Evolutionary conservation across 2,329 filamentous ascomycete genomes (phyloP).

Genomic region (Orbilia oligospora): DNA sequence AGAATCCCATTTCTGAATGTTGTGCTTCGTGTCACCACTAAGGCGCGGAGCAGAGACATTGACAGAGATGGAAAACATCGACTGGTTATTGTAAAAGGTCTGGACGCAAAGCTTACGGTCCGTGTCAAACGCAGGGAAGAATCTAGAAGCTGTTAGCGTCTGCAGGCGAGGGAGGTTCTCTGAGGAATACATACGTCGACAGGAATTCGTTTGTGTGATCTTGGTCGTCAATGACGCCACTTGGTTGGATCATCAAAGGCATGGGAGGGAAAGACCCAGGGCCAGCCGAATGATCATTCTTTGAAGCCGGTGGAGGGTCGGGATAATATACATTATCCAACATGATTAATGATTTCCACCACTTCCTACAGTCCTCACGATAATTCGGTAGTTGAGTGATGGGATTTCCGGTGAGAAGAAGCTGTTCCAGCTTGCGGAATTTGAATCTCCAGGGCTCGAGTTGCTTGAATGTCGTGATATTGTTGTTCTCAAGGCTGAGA

Average conservation of each 20-base stretch:
- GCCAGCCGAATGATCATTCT: slow-evolving; percentile 27
- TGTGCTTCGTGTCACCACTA: slow-evolving; percentile 63
- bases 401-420: slow-evolving; percentile 84
- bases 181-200: slow-evolving; percentile 59
- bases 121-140: slow-evolving; percentile 80
- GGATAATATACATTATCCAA: slow-evolving; percentile 75
- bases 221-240: slow-evolving; percentile 61
- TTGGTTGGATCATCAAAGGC: slow-evolving; percentile 33
- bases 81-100: slow-evolving; percentile 81
- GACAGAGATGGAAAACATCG: slow-evolving; percentile 81
- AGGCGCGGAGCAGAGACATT: slow-evolving; percentile 75
- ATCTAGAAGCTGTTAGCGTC: slow-evolving; percentile 66
- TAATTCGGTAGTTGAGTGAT: slow-evolving; percentile 75
- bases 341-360: slow-evolving; percentile 85
- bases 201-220: slow-evolving; percentile 63
- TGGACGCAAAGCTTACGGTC: slow-evolving; percentile 76
- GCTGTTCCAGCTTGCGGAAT: slow-evolving; percentile 82
- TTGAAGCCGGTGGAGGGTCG: slow-evolving; percentile 39
- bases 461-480: slow-evolving; percentile 77
- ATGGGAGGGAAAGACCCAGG: slow-evolving; percentile 50
- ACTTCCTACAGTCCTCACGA: slow-evolving; percentile 78
- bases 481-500: slow-evolving; percentile 88
- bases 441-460: slow-evolving; percentile 83
- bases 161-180: background rate
- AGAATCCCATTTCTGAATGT: slow-evolving; percentile 73